A percentile compares a stretch with the other conserved stretches of the same genome.
Evolutionary conservation across 1,284 basidiomycete species (phyloP).

Genomic region (Puccinia hordei): DNA sequence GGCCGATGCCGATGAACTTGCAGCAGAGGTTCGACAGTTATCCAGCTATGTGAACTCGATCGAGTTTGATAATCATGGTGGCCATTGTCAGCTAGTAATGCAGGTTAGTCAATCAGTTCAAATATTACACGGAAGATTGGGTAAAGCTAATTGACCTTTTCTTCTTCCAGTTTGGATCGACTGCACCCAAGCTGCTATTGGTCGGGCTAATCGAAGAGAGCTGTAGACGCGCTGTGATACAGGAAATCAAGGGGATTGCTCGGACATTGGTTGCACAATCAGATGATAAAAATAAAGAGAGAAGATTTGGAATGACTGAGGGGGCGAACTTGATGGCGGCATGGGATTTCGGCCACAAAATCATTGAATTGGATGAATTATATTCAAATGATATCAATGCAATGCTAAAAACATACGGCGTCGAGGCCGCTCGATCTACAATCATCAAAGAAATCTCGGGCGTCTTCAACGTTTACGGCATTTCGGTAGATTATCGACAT

Average conservation of each 20-base stretch:
- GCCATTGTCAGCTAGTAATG: constrained; percentile 44
- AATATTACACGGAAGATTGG: constrained; percentile 60
- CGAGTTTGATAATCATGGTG: constrained; percentile 39
- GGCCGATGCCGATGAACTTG: constrained; percentile 55
- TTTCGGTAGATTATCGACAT: constrained; percentile 92
- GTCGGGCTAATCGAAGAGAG: constrained; percentile 86
- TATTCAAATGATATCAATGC: constrained; percentile 96
- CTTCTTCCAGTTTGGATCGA: constrained; percentile 62
- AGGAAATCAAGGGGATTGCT: constrained; percentile 78
- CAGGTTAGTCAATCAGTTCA: constrained; percentile 27
- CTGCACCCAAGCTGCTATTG: constrained; percentile 80
- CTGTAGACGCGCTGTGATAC: constrained; percentile 78
- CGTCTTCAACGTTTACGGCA: constrained; percentile 96
- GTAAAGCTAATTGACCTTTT: constrained; percentile 59
- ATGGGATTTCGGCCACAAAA: constrained; percentile 79
- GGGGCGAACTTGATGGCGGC: constrained; percentile 89
- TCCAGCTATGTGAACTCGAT: constrained; percentile 40
- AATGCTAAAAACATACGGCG: constrained; percentile 78
- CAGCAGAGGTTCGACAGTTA: constrained; percentile 53
- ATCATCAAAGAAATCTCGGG: constrained; percentile 75
- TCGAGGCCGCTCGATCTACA: constrained; percentile 61
- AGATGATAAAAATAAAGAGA: constrained; percentile 16
- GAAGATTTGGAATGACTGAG: constrained; percentile 64
- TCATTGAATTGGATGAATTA: constrained; percentile 80
- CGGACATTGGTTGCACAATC: constrained; percentile 51